These are phyloP conservation scores for Xylaria sp. DNA, from an alignment of 2,329 filamentous ascomycete genomes.

Conservation along the genomic window DNA sequence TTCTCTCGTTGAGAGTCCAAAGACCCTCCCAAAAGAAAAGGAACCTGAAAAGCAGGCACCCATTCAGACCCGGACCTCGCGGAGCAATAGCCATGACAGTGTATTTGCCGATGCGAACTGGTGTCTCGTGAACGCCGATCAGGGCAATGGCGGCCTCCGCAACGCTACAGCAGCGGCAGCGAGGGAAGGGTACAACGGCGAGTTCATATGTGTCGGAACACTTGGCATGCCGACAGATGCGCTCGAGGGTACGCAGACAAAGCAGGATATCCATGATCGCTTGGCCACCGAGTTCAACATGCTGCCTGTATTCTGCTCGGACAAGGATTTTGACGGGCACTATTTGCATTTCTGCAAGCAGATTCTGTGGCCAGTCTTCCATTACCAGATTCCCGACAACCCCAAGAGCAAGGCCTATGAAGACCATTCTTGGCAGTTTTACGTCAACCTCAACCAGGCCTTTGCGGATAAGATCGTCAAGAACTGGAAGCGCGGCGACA, in stretches of 20 bases:
- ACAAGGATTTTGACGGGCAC: constrained; percentile 90
- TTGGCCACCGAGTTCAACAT: constrained; percentile 78
- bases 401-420: constrained; percentile 98
- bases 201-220: constrained; percentile 87
- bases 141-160: constrained; percentile 86
- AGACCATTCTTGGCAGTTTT: constrained; percentile 94
- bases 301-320: constrained; percentile 76
- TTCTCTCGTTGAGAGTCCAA: constrained; percentile 65
- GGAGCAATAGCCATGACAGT: constrained; percentile 61
- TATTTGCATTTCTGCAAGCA: constrained; percentile 97
- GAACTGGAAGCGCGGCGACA: constrained; percentile 89
- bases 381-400: constrained; percentile 96
- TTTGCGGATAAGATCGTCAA: constrained; percentile 87
- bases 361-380: constrained; percentile 95
- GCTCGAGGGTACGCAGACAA: constrained; percentile 66
- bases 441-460: constrained; percentile 84
- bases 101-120: constrained; percentile 75
- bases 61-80: constrained; percentile 47
- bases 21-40: constrained; percentile 51
- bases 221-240: constrained; percentile 91
- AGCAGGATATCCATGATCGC: constrained; percentile 75
- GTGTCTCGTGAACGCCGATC: constrained; percentile 77
- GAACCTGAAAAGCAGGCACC: constrained; percentile 53
- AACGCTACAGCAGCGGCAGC: constrained; percentile 79
- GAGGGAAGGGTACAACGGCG: constrained; percentile 61